These are phyloP conservation scores for Eutrema salsugineum DNA, from an alignment of 441 rosid species.

Conservation along the genomic window DNA sequence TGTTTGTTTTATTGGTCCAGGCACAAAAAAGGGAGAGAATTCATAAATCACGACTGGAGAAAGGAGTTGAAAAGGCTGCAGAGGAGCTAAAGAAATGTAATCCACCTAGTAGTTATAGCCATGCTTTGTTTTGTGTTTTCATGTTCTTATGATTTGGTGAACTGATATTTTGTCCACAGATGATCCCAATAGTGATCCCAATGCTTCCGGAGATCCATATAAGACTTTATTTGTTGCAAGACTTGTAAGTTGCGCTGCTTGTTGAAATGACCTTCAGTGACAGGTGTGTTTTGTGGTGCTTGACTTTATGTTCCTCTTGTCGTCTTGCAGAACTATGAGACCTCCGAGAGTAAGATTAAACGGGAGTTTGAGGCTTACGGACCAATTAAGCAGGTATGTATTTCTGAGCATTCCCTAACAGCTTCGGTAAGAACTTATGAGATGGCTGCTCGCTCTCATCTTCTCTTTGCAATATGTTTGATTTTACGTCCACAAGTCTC, in stretches of 20 bases:
- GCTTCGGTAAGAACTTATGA: slow-evolving; percentile 81
- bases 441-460: slow-evolving; percentile 18
- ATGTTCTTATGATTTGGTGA: neutral
- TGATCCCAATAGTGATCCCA: slow-evolving; percentile 75
- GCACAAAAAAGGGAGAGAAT: slow-evolving; percentile 70
- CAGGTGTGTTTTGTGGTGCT: neutral
- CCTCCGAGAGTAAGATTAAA: slow-evolving; percentile 86
- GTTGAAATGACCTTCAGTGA: neutral
- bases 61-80: slow-evolving; percentile 80
- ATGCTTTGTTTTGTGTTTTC: neutral
- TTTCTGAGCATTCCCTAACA: slow-evolving; percentile 44
- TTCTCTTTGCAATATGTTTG: slow-evolving; percentile 12
- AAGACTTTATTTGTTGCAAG: slow-evolving; percentile 89
- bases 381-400: slow-evolving; percentile 97
- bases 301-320: slow-evolving; percentile 21
- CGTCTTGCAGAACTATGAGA: slow-evolving; percentile 81
- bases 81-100: slow-evolving; percentile 81
- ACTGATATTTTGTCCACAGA: slow-evolving; percentile 40
- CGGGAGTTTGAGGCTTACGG: slow-evolving; percentile 98
- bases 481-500: neutral
- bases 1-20: slow-evolving; percentile 34
- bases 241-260: slow-evolving; percentile 52
- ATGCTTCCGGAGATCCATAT: slow-evolving; percentile 88
- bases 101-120: slow-evolving; percentile 3
- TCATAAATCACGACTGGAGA: slow-evolving; percentile 71